Conservation (phyloP, 495 filamentous ascomycete genomes). For the Tuber microsphaerosporum region DNA sequence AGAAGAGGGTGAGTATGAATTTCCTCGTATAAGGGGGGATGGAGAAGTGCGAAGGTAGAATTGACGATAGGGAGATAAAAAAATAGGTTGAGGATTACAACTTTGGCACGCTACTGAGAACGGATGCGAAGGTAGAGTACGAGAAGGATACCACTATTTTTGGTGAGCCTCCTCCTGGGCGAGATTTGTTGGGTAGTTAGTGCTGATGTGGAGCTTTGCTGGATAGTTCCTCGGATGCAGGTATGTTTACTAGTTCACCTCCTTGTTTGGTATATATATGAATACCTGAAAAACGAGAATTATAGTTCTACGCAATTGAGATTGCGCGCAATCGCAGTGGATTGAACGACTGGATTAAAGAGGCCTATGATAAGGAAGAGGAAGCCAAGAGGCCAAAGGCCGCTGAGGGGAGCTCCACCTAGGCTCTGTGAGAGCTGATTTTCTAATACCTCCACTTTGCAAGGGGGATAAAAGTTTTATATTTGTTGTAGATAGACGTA, state of each 20-base stretch:
- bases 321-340: conserved; percentile 84
- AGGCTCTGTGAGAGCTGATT: not conserved
- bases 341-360: conserved; percentile 94
- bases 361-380: conserved; percentile 55
- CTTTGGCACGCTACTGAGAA: conserved; percentile 86
- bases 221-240: conserved; percentile 76
- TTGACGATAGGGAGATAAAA: not conserved
- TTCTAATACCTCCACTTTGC: not conserved
- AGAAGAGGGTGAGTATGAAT: conserved; percentile 53
- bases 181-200: not conserved
- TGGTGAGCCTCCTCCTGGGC: conserved; percentile 46
- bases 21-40: not conserved
- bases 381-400: conserved; percentile 38
- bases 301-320: conserved; percentile 83
- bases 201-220: not conserved
- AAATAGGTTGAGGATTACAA: conserved; percentile 78
- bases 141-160: conserved; percentile 87
- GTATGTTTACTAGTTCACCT: conserved; percentile 5
- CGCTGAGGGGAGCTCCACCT: conserved; percentile 13
- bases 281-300: not conserved
- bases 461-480: not conserved
- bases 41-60: not conserved
- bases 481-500: not conserved
- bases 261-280: not conserved
- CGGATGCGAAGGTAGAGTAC: conserved; percentile 73